phyloP scores from a whole-genome alignment of 352 stramenopile species.

The Phytophthora lateralis region DNA sequence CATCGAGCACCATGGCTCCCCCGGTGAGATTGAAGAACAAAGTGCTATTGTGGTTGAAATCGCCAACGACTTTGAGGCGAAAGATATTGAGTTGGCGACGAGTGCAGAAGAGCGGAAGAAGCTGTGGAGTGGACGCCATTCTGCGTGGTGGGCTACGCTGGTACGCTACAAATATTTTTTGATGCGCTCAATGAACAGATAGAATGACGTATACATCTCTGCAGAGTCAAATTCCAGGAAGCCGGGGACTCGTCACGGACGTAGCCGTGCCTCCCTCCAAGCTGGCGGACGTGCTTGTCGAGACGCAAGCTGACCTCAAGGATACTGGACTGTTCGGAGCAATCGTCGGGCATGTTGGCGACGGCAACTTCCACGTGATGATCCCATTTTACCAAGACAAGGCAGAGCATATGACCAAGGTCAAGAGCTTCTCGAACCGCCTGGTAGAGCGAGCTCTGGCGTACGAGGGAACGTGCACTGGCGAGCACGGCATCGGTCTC shows the following conservation, averaged over 20 bases:
- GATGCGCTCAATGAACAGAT: neutral
- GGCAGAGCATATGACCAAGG: slow-evolving; percentile 75
- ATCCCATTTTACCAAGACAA: slow-evolving; percentile 90
- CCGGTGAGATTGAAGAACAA: slow-evolving; percentile 85
- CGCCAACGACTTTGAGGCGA: slow-evolving; percentile 76
- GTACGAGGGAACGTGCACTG: slow-evolving; percentile 96
- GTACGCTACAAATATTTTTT: slow-evolving; percentile 37
- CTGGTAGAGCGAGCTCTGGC: slow-evolving; percentile 72
- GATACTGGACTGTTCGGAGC: slow-evolving; percentile 86
- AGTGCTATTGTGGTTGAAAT: slow-evolving; percentile 85
- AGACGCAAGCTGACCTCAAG: slow-evolving; percentile 91
- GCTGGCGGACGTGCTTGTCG: slow-evolving; percentile 92
- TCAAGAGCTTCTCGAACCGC: slow-evolving; percentile 87
- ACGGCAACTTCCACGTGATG: slow-evolving; percentile 98
- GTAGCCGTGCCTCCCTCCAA: slow-evolving; percentile 95
- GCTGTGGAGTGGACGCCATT: slow-evolving; percentile 78
- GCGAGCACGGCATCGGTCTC: slow-evolving; percentile 95
- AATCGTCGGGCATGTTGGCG: slow-evolving; percentile 92
- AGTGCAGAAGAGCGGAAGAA: slow-evolving; percentile 74
- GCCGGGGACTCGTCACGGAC: slow-evolving; percentile 91
- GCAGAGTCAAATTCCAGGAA: slow-evolving; percentile 77
- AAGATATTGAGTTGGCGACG: slow-evolving; percentile 75
- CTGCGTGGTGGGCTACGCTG: slow-evolving; percentile 83
- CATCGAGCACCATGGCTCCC: slow-evolving; percentile 91
- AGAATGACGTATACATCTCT: neutral